Evolutionary conservation across 31 red algal species (phyloP).

Genomic region (Odonthalia washingtoniensis): DNA sequence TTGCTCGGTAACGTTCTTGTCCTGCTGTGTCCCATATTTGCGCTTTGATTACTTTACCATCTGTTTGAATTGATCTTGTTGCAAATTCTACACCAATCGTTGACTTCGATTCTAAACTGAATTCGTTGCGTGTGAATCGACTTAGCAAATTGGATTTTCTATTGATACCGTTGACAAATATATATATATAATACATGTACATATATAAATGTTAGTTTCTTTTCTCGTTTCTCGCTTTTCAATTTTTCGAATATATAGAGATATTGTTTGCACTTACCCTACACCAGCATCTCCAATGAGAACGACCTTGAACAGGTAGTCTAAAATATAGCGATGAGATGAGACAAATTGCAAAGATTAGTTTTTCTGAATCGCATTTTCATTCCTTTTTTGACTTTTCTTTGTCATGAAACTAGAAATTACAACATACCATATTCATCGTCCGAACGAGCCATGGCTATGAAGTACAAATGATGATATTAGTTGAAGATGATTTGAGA

Average conservation of each 20-base stretch:
- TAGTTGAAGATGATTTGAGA: too few relatives aligned
- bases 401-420: neutral
- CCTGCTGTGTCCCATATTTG: slow-evolving; percentile 99
- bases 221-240: too few relatives aligned
- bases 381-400: too few relatives aligned
- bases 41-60: slow-evolving; percentile 97
- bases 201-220: too few relatives aligned
- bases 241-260: neutral
- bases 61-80: slow-evolving; percentile 83
- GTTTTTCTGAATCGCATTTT: too few relatives aligned
- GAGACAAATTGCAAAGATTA: too few relatives aligned
- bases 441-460: slow-evolving; percentile 64
- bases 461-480: too few relatives aligned
- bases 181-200: too few relatives aligned
- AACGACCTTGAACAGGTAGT: slow-evolving; percentile 74
- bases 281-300: slow-evolving; percentile 71
- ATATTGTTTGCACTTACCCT: slow-evolving; percentile 66
- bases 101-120: slow-evolving; percentile 96
- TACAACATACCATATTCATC: slow-evolving; percentile 70
- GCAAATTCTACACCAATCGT: slow-evolving; percentile 99
- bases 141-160: slow-evolving; percentile 93
- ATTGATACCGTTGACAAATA: too few relatives aligned
- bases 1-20: slow-evolving; percentile 95
- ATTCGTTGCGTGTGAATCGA: slow-evolving; percentile 97
- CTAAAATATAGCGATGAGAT: too few relatives aligned